These are phyloP conservation scores for Rostrohypoxylon terebratum DNA, from an alignment of 495 filamentous ascomycete species.

Conservation along the genomic window DNA sequence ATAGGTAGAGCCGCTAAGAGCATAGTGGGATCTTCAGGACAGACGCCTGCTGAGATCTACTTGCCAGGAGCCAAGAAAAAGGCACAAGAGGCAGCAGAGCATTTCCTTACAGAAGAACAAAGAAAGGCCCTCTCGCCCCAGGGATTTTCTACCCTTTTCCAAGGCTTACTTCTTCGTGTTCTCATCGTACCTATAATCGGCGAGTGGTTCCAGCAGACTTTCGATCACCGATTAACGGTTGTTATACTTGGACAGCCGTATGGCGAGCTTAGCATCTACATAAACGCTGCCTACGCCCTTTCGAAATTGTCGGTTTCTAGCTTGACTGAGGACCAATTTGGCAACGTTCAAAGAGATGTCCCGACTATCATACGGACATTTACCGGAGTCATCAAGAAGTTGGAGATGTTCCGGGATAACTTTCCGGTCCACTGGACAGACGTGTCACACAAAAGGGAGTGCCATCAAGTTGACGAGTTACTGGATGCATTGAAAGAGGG, in stretches of 20 bases:
- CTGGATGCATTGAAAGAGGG: slow-evolving; percentile 67
- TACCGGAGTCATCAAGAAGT: slow-evolving; percentile 70
- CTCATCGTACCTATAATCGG: slow-evolving; percentile 68
- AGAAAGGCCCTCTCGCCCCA: slow-evolving; percentile 57
- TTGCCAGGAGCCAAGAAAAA: slow-evolving; percentile 56
- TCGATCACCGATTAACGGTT: slow-evolving; percentile 68
- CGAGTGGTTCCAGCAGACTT: slow-evolving; percentile 76
- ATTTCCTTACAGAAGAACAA: slow-evolving; percentile 60
- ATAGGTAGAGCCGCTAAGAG: slow-evolving; percentile 70
- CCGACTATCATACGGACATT: slow-evolving; percentile 76
- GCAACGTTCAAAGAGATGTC: slow-evolving; percentile 84
- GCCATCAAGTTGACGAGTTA: slow-evolving; percentile 72
- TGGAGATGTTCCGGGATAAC: slow-evolving; percentile 73
- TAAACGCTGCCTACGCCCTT: slow-evolving; percentile 78
- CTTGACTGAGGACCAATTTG: slow-evolving; percentile 85
- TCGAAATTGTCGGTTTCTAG: slow-evolving; percentile 75
- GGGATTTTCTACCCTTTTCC: slow-evolving; percentile 53
- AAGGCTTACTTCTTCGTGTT: slow-evolving; percentile 47
- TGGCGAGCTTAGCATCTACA: slow-evolving; percentile 70
- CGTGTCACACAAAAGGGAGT: slow-evolving; percentile 60
- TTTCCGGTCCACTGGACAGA: slow-evolving; percentile 87
- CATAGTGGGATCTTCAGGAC: slow-evolving; percentile 69
- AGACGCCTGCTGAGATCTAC: slow-evolving; percentile 59
- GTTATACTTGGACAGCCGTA: slow-evolving; percentile 77
- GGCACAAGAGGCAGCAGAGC: slow-evolving; percentile 50